A percentile compares a stretch with the other conserved stretches of the same genome.
Evolutionary conservation across 371 early-diverging fungal species (phyloP).

Genomic region (Mucor irregularis): DNA sequence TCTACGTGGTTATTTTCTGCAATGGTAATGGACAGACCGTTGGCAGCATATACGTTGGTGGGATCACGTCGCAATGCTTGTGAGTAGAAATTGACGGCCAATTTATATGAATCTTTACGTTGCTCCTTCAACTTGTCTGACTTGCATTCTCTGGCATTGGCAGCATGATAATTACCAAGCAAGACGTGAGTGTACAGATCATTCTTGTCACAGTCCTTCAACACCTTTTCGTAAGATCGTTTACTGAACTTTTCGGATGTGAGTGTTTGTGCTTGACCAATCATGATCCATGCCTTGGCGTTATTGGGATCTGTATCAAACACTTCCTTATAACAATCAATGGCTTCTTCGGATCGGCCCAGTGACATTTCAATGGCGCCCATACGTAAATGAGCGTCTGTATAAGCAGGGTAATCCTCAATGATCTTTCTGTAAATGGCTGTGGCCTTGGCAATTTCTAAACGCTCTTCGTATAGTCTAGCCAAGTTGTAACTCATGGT

Average conservation of each 20-base stretch:
- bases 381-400: constrained; percentile 76
- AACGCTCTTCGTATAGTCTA: constrained; percentile 71
- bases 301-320: constrained; percentile 66
- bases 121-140: constrained; percentile 31
- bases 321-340: constrained; percentile 64
- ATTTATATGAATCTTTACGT: constrained; percentile 60
- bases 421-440: constrained; percentile 66
- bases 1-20: constrained; percentile 71
- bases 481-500: constrained; percentile 85
- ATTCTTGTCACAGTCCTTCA: constrained; percentile 76
- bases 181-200: constrained; percentile 80
- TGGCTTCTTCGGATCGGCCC: constrained; percentile 59
- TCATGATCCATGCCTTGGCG: constrained; percentile 68
- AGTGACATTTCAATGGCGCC: constrained; percentile 63
- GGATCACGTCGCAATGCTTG: constrained; percentile 77
- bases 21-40: constrained; percentile 78
- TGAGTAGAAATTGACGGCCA: constrained; percentile 81
- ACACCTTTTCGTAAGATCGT: constrained; percentile 74
- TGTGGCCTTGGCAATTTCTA: constrained; percentile 63
- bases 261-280: constrained; percentile 66
- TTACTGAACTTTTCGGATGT: constrained; percentile 65
- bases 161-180: constrained; percentile 81
- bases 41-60: constrained; percentile 73
- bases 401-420: constrained; percentile 70
- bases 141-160: constrained; percentile 57